These are phyloP conservation scores for Dunaliella primolecta DNA, from an alignment of 139 green algal genomes.

Conservation along the genomic window DNA sequence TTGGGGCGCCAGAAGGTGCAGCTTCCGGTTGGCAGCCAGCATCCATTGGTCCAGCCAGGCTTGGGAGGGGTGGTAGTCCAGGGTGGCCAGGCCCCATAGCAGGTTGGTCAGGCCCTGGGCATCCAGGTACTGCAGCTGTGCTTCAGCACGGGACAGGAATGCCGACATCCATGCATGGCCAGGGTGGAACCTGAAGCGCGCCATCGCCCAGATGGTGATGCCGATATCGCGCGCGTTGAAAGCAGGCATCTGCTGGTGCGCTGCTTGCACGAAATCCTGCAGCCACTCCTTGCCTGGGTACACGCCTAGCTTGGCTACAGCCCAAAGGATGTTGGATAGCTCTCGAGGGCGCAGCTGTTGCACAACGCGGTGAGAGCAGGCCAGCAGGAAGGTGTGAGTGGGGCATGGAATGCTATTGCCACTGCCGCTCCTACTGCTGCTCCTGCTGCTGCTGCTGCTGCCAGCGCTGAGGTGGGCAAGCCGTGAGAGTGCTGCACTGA, in stretches of 20 bases:
- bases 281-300: background rate
- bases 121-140: background rate
- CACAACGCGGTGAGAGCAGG: background rate
- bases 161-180: background rate
- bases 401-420: no score
- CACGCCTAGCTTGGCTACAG: background rate
- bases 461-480: background rate
- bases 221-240: background rate
- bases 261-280: background rate
- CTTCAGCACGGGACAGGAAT: background rate
- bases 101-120: background rate
- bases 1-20: background rate
- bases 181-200: background rate
- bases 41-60: background rate
- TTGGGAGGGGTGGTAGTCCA: background rate
- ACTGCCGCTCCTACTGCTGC: no score
- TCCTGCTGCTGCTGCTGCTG: background rate
- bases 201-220: background rate
- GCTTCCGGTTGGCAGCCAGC: background rate
- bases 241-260: background rate
- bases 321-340: background rate
- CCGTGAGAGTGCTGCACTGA: background rate
- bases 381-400: background rate
- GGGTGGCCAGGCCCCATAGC: background rate
- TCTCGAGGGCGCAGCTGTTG: background rate